Evolutionary conservation across 2,329 filamentous ascomycete genomes (phyloP).

Genomic region (Dactylellina leptospora): DNA sequence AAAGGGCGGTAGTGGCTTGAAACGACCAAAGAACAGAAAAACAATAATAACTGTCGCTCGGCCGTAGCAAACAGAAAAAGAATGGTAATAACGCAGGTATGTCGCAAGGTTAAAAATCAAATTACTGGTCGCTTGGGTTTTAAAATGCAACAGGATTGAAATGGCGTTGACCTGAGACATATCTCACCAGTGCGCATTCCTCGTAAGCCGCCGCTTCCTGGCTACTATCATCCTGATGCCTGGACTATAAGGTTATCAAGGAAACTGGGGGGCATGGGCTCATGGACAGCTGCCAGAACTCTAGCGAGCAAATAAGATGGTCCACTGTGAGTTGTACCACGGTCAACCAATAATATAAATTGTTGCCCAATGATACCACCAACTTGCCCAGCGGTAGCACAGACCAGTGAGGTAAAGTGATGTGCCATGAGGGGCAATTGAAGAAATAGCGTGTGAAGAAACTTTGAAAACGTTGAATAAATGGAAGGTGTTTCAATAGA

Average conservation of each 20-base stretch:
- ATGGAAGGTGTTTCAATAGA: slow-evolving; percentile 37
- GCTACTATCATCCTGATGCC: slow-evolving; percentile 27
- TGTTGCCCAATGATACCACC: slow-evolving; percentile 24
- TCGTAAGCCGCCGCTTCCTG: slow-evolving; percentile 31
- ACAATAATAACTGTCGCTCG: slow-evolving; percentile 18
- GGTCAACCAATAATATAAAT: slow-evolving; percentile 47
- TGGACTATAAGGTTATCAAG: slow-evolving; percentile 38
- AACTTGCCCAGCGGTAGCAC: slow-evolving; percentile 28
- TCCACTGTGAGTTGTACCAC: slow-evolving; percentile 46
- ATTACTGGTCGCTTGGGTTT: slow-evolving; percentile 45
- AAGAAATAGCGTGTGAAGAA: slow-evolving; percentile 22
- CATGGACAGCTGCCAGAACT: slow-evolving; percentile 51
- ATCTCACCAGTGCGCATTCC: slow-evolving; percentile 42
- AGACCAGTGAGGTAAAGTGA: slow-evolving; percentile 16
- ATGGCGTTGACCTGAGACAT: slow-evolving; percentile 53
- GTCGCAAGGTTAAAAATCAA: slow-evolving; percentile 53
- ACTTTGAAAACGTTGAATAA: slow-evolving; percentile 2
- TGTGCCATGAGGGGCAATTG: slow-evolving; percentile 17
- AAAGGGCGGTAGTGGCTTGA: slow-evolving; percentile 48
- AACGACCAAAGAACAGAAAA: too few relatives aligned
- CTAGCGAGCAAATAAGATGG: slow-evolving; percentile 52
- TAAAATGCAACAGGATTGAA: slow-evolving; percentile 54
- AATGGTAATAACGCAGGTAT: slow-evolving; percentile 50
- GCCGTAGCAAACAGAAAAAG: slow-evolving; percentile 4
- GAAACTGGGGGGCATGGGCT: slow-evolving; percentile 31